Percentiles rank a stretch among this genome's conserved stretches.
Evolutionary conservation across 2,329 filamentous ascomycete species (phyloP).

Genomic region (Ciborinia camelliae): DNA sequence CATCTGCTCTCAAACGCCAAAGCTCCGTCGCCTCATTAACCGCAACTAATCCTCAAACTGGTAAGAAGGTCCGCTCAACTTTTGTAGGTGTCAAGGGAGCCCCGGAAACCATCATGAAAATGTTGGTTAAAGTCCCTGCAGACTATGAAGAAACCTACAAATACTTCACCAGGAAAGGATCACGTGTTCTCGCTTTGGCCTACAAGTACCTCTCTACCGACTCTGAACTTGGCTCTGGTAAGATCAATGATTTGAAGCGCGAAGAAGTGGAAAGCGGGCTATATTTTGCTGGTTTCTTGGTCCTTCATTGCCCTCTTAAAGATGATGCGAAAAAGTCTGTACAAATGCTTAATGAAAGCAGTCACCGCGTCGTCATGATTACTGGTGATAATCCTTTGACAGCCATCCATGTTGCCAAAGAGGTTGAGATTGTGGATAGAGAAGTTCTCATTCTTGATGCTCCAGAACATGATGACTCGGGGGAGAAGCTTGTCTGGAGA

Average conservation of each 20-base stretch:
- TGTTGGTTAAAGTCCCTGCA: constrained; percentile 76
- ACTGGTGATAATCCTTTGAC: constrained; percentile 97
- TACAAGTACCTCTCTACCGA: constrained; percentile 88
- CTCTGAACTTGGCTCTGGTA: constrained; percentile 74
- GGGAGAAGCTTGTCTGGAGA: constrained; percentile 84
- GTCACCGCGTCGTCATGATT: constrained; percentile 98
- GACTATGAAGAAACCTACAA: constrained; percentile 98
- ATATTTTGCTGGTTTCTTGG: constrained; percentile 89
- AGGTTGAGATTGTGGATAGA: constrained; percentile 96
- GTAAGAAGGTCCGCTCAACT: constrained; percentile 75
- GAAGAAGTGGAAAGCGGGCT: constrained; percentile 85
- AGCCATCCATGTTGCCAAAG: constrained; percentile 88
- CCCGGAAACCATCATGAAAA: constrained; percentile 92
- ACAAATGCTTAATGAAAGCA: constrained; percentile 97
- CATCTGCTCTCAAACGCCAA: constrained; percentile 91
- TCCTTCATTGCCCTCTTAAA: constrained; percentile 92
- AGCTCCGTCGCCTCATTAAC: constrained; percentile 87
- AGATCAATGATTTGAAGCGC: constrained; percentile 90
- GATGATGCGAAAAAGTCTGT: constrained; percentile 93
- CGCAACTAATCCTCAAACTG: constrained; percentile 66
- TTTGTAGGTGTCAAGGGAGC: constrained; percentile 97
- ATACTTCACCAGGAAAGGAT: constrained; percentile 93
- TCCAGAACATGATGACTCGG: constrained; percentile 81
- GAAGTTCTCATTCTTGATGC: constrained; percentile 93
- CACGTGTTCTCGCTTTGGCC: constrained; percentile 86